These are phyloP conservation scores for Phytophthora ohioensis DNA, from an alignment of 352 stramenopile genomes.

Conservation along the genomic window DNA sequence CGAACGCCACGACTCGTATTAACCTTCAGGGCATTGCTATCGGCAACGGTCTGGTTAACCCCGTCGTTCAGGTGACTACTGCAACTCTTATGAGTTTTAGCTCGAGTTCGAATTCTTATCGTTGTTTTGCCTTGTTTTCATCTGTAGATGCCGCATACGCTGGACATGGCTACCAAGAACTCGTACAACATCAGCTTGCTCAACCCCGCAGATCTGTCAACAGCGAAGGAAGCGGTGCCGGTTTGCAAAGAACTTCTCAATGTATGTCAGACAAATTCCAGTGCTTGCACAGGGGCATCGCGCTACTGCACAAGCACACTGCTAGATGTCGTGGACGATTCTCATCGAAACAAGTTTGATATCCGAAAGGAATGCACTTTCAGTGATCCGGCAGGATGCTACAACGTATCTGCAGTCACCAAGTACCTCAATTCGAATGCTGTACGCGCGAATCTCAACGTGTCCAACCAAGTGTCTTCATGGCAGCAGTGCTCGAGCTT, in stretches of 20 bases:
- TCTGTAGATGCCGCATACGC: conserved; percentile 39
- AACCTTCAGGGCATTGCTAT: conserved; percentile 63
- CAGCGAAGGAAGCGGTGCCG: conserved; percentile 36
- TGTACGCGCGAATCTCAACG: conserved; percentile 48
- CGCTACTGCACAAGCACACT: conserved; percentile 29
- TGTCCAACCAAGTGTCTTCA: conserved; percentile 34
- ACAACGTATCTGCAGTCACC: conserved; percentile 36
- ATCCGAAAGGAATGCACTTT: conserved; percentile 46
- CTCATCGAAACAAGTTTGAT: conserved; percentile 61
- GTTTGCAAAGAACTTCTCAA: conserved; percentile 40
- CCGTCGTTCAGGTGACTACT: conserved; percentile 43
- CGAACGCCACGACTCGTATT: conserved; percentile 35
- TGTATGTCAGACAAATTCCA: conserved; percentile 35
- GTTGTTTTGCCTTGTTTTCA: conserved; percentile 12
- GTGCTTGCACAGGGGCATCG: conserved; percentile 27
- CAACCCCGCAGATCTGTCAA: conserved; percentile 27
- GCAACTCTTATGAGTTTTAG: conserved; percentile 5
- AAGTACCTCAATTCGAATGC: conserved; percentile 65
- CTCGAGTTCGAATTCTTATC: background rate
- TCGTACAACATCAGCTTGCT: conserved; percentile 60
- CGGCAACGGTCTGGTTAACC: conserved; percentile 63
- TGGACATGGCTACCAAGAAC: conserved; percentile 61
- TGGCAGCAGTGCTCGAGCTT: conserved; percentile 92
- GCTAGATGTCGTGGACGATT: conserved; percentile 18
- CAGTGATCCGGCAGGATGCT: conserved; percentile 20